phyloP scores from a whole-genome alignment of 352 stramenopile species.

The Globisporangium carolinianum region DNA sequence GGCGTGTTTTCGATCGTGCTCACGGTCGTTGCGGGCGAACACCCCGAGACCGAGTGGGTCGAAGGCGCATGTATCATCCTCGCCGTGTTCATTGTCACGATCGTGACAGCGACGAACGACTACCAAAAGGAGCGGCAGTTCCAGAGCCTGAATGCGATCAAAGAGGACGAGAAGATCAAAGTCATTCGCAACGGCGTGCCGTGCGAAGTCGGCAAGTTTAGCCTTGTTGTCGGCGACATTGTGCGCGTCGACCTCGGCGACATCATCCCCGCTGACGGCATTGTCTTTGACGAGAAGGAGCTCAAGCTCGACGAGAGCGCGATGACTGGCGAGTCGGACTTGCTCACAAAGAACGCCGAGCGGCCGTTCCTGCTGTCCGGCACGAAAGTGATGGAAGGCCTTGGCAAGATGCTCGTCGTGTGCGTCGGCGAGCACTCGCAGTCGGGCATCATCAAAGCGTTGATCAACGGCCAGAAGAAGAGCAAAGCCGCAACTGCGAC shows the following conservation, averaged over 20 bases:
- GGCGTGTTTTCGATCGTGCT: constrained; percentile 78
- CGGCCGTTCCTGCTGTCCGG: constrained; percentile 89
- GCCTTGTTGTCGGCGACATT: constrained; percentile 34
- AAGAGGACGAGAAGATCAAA: constrained; percentile 48
- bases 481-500: constrained; percentile 26
- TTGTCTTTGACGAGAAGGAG: constrained; percentile 31
- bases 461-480: constrained; percentile 77
- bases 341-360: constrained; percentile 65
- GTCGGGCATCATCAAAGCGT: constrained; percentile 84
- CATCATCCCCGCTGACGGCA: constrained; percentile 30
- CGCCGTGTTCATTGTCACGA: constrained; percentile 82
- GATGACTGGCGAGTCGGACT: constrained; percentile 36
- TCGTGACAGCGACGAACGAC: constrained; percentile 85
- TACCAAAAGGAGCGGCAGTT: constrained; percentile 91
- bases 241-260: constrained; percentile 30
- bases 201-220: constrained; percentile 19
- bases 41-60: constrained; percentile 68
- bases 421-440: constrained; percentile 89
- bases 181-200: constrained; percentile 28
- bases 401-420: constrained; percentile 87
- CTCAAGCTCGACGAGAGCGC: constrained; percentile 32
- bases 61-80: constrained; percentile 88
- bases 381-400: constrained; percentile 89
- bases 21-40: constrained; percentile 39
- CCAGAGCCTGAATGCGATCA: constrained; percentile 66